phyloP scores from a whole-genome alignment of 805 yeast species.

The Teunomyces atbi region DNA sequence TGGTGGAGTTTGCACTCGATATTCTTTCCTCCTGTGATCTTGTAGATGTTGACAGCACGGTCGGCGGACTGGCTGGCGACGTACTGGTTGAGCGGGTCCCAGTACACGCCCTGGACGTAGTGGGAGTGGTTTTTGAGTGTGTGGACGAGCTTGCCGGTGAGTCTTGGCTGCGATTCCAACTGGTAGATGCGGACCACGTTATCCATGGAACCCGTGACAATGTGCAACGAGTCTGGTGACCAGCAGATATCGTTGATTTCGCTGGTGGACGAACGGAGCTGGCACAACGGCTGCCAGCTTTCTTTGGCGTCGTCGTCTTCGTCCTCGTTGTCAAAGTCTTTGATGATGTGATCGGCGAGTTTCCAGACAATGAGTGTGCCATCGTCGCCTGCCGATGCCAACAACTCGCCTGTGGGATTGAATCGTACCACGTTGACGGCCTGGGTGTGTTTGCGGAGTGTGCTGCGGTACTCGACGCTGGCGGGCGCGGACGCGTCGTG shows the following conservation, averaged over 20 bases:
- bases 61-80: conserved; percentile 91
- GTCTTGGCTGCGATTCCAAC: conserved; percentile 20
- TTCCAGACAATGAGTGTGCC: conserved; percentile 86
- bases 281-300: conserved; percentile 66
- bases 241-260: conserved; percentile 91
- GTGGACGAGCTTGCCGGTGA: conserved; percentile 19
- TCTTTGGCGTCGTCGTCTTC: conserved; percentile 60
- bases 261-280: conserved; percentile 58
- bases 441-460: conserved; percentile 84
- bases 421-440: conserved; percentile 92
- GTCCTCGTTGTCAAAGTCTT: conserved; percentile 56
- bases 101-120: conserved; percentile 92
- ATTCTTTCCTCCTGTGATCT: neutral
- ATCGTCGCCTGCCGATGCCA: conserved; percentile 96
- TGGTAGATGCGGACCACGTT: conserved; percentile 71
- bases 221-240: conserved; percentile 79
- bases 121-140: conserved; percentile 72
- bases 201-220: conserved; percentile 93
- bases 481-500: neutral
- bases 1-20: conserved; percentile 7
- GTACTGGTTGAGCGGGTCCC: conserved; percentile 86
- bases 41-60: conserved; percentile 71
- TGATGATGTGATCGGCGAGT: conserved; percentile 49
- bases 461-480: conserved; percentile 68
- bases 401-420: conserved; percentile 60